Conservation (phyloP, 2,329 filamentous ascomycete genomes). For the Pyrenophora teres region DNA sequence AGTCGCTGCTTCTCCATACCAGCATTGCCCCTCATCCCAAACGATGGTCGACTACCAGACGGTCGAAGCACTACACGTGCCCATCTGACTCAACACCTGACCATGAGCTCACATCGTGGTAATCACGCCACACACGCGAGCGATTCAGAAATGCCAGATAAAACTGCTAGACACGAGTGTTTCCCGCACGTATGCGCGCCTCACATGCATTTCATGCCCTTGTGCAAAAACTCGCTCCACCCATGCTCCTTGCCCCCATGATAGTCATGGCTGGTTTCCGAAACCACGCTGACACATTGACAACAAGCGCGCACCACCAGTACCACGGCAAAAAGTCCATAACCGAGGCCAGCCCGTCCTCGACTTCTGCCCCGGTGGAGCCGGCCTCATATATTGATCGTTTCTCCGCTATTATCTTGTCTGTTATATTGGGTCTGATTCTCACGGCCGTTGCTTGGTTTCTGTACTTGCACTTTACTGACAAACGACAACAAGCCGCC, state of each 20-base stretch:
- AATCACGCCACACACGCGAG: neutral
- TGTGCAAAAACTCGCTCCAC: no score
- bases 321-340: neutral
- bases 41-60: constrained; percentile 5
- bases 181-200: no score
- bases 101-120: neutral
- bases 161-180: no score
- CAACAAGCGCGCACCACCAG: neutral
- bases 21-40: constrained; percentile 2
- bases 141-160: no score
- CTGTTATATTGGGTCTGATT: constrained; percentile 4
- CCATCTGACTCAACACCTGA: neutral
- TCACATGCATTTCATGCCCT: no score
- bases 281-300: no score
- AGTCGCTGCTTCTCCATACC: neutral
- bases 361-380: neutral
- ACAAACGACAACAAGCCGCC: neutral
- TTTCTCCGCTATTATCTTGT: constrained; percentile 18
- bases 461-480: neutral
- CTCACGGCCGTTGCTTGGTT: constrained; percentile 1
- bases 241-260: no score
- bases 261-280: no score
- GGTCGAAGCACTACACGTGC: neutral
- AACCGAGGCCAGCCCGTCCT: neutral
- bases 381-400: constrained; percentile 8